Conservation (phyloP, 768 basidiomycete species). For the Kockovaella imperatae region DNA sequence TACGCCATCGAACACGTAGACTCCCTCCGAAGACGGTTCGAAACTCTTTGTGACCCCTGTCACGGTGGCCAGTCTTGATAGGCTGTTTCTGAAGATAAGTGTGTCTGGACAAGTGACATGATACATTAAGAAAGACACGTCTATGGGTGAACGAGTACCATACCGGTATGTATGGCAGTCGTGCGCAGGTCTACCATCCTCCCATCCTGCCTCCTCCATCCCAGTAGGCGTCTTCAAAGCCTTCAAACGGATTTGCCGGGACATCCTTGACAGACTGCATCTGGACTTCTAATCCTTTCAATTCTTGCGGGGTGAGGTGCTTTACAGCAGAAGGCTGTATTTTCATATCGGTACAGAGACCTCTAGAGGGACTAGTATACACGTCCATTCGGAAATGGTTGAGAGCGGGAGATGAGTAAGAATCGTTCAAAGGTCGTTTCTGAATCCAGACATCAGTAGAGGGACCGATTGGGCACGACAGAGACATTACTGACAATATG, state of each 20-base stretch:
- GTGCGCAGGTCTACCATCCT: conserved; percentile 23
- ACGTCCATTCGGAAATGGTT: conserved; percentile 39
- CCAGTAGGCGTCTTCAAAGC: conserved; percentile 33
- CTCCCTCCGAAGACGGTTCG: too few species aligned
- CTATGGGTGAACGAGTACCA: too few species aligned
- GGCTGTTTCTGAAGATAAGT: too few species aligned
- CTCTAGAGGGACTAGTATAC: conserved; percentile 22
- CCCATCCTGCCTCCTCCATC: conserved; percentile 38
- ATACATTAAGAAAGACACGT: too few species aligned
- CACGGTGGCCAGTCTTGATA: too few species aligned
- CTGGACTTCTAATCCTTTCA: conserved; percentile 8
- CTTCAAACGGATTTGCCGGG: conserved; percentile 27
- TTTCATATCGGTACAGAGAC: conserved; percentile 41
- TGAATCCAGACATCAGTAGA: neutral
- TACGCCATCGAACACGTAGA: too few species aligned
- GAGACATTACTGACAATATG: conserved; percentile 28
- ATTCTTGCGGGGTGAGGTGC: conserved; percentile 8
- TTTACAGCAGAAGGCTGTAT: conserved; percentile 16
- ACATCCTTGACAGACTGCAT: conserved; percentile 15
- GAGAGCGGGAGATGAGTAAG: conserved; percentile 15
- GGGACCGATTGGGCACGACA: neutral
- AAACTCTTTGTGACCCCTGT: too few species aligned
- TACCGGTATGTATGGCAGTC: too few species aligned
- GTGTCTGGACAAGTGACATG: too few species aligned
- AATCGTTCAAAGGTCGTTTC: conserved; percentile 32